A percentile compares a stretch with the other conserved stretches of the same genome.
Conservation (phyloP, 2,329 filamentous ascomycete genomes). For the Capronia coronata region DNA sequence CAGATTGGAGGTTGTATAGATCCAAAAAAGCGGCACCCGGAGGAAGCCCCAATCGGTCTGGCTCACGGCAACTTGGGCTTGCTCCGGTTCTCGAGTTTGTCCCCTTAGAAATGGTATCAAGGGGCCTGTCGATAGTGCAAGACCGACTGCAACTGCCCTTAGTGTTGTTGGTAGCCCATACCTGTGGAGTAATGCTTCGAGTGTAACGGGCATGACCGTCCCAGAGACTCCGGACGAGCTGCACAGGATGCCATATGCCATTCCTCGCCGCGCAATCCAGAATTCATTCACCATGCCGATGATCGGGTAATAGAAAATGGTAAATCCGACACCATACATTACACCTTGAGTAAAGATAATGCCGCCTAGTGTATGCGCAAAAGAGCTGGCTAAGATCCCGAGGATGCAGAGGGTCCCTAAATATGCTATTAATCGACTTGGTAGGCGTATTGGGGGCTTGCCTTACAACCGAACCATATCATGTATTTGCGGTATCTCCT, state of each 20-base stretch:
- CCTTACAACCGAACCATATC: slow-evolving; percentile 35
- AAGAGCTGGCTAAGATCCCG: slow-evolving; percentile 34
- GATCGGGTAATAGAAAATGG: slow-evolving; percentile 36
- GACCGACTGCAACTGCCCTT: slow-evolving; percentile 38
- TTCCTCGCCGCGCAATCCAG: slow-evolving; percentile 37
- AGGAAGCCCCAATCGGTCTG: slow-evolving; percentile 35
- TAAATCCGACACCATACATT: slow-evolving; percentile 38
- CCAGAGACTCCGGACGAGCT: slow-evolving; percentile 41
- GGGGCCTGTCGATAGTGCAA: slow-evolving; percentile 36
- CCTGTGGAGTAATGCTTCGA: slow-evolving; percentile 39
- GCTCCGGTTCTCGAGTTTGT: slow-evolving; percentile 32
- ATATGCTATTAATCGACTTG: no score
- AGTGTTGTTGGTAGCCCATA: slow-evolving; percentile 42
- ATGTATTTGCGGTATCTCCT: slow-evolving; percentile 33
- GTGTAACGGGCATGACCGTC: slow-evolving; percentile 41
- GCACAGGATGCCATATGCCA: slow-evolving; percentile 27
- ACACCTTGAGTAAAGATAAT: slow-evolving; percentile 40
- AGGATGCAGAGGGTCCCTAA: slow-evolving; percentile 36
- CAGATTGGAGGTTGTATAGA: slow-evolving; percentile 44
- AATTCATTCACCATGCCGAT: slow-evolving; percentile 39
- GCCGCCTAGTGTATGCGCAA: slow-evolving; percentile 31
- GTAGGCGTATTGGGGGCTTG: no score
- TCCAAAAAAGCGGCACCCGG: slow-evolving; percentile 35
- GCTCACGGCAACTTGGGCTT: slow-evolving; percentile 30
- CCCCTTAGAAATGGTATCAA: slow-evolving; percentile 38